Conservation (phyloP, 2,329 filamentous ascomycete genomes). For the Fusarium sp. region DNA sequence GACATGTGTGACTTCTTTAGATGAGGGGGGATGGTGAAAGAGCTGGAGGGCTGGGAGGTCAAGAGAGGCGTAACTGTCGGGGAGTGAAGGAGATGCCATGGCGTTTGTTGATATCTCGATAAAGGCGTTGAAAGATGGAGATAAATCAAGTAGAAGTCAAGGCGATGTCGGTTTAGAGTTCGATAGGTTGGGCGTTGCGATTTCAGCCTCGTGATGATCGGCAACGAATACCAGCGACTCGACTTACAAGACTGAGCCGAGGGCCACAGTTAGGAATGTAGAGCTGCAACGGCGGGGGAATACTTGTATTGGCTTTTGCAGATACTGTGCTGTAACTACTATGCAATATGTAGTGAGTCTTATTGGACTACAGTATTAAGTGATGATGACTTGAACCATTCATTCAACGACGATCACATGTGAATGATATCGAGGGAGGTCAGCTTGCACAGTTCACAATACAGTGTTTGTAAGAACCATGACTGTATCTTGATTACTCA, state of each 20-base stretch:
- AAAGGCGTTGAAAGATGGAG: background rate
- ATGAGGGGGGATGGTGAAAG: conserved; percentile 61
- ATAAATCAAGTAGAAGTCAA: background rate
- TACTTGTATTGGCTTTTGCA: background rate
- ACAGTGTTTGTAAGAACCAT: fast-evolving
- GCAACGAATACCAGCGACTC: background rate
- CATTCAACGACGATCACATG: conserved; percentile 1
- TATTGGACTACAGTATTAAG: background rate
- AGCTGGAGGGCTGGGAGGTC: conserved; percentile 58
- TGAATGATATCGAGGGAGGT: background rate
- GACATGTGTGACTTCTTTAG: conserved; percentile 67
- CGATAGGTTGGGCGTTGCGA: background rate
- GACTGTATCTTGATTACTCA: conserved; percentile 18
- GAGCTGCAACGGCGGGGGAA: background rate
- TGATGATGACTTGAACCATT: background rate
- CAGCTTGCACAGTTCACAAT: background rate
- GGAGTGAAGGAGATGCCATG: conserved; percentile 44
- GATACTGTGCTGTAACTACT: too few species aligned
- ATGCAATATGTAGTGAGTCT: background rate
- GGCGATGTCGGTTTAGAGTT: conserved; percentile 26
- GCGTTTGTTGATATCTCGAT: conserved; percentile 5
- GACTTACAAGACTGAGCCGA: conserved; percentile 33
- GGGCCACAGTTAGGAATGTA: background rate
- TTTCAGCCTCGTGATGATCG: conserved; percentile 19
- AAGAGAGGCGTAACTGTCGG: conserved; percentile 55